These are phyloP conservation scores for Nephelium lappaceum DNA, from an alignment of 345 rosid species.

Conservation along the genomic window DNA sequence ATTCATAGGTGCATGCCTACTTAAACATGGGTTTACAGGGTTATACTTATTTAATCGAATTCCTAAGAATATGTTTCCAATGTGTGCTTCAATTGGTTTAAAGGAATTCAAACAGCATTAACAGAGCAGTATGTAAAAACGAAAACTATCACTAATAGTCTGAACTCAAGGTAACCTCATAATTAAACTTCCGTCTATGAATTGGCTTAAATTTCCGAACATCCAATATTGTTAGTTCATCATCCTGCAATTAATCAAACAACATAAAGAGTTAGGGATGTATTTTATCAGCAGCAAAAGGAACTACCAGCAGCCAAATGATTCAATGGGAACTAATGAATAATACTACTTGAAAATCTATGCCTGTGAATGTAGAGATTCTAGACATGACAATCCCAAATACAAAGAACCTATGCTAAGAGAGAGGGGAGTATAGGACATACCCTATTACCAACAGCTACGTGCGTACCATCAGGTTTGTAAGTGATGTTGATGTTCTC, in stretches of 20 bases:
- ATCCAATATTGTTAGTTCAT: conserved; percentile 92
- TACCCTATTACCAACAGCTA: conserved; percentile 99
- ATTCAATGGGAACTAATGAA: conserved; percentile 15
- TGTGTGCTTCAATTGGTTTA: neutral
- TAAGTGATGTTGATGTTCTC: conserved; percentile 98
- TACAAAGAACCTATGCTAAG: neutral
- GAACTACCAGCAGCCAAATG: conserved; percentile 4
- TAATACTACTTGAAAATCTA: conserved; percentile 2
- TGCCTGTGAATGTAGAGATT: neutral
- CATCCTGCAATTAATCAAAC: conserved; percentile 61
- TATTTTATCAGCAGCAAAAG: neutral
- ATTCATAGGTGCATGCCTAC: neutral
- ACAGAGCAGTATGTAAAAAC: neutral
- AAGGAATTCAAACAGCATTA: conserved; percentile 3
- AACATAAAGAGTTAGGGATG: conserved; percentile 16
- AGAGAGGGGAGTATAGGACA: conserved; percentile 26
- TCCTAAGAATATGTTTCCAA: neutral
- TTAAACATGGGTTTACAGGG: conserved; percentile 4
- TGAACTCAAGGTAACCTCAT: conserved; percentile 61
- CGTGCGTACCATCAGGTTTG: conserved; percentile 88
- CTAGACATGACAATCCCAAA: conserved; percentile 2
- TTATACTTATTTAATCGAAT: neutral
- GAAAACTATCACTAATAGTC: conserved; percentile 5
- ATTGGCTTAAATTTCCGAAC: conserved; percentile 95
- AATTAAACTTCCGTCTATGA: conserved; percentile 82